Conservation (phyloP, 371 early-diverging fungal genomes). For the Rhizopus stolonifer region DNA sequence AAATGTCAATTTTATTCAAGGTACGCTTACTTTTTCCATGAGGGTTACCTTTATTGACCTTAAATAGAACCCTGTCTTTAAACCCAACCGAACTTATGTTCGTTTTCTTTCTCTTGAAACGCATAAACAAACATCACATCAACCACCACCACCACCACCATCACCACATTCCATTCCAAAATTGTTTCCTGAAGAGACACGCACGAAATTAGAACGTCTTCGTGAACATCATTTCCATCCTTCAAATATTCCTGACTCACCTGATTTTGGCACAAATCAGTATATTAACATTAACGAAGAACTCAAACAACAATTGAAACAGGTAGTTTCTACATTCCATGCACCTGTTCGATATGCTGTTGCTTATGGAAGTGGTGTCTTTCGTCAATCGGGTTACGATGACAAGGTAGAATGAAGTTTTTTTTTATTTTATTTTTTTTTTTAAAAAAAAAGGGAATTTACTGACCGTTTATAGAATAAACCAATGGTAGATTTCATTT, state of each 20-base stretch:
- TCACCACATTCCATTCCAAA: constrained; percentile 1
- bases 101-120: too few species aligned
- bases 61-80: too few species aligned
- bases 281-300: constrained; percentile 63
- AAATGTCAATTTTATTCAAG: too few species aligned
- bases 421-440: too few species aligned
- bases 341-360: constrained; percentile 85
- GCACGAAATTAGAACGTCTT: constrained; percentile 32
- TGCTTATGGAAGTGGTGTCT: constrained; percentile 96
- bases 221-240: constrained; percentile 50
- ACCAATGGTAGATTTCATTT: constrained; percentile 92
- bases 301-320: constrained; percentile 57
- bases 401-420: constrained; percentile 45
- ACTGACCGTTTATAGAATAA: constrained; percentile 35
- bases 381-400: constrained; percentile 80
- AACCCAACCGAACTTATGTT: too few species aligned
- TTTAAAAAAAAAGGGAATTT: background rate
- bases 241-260: constrained; percentile 56
- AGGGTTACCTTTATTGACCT: too few species aligned
- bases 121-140: too few species aligned
- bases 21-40: too few species aligned
- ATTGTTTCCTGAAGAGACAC: constrained; percentile 41
- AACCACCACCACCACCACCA: too few species aligned
- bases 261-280: constrained; percentile 70
- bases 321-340: constrained; percentile 57